These are phyloP conservation scores for Penicillium steckii DNA, from an alignment of 495 filamentous ascomycete species.

Conservation along the genomic window DNA sequence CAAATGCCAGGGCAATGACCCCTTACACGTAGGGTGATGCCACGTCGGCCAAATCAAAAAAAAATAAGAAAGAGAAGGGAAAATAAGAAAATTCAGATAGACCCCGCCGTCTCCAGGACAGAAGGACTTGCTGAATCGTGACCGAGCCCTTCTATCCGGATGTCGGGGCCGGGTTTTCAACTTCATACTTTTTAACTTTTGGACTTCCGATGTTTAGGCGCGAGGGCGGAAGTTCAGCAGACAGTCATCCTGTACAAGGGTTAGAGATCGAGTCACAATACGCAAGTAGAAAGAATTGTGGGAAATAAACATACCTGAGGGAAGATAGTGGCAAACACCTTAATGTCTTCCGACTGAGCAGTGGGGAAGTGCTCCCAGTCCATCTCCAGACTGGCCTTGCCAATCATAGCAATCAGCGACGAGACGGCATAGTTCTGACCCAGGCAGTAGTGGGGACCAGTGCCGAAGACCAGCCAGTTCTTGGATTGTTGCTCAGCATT, in stretches of 20 bases:
- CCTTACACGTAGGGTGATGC: conserved; percentile 5
- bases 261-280: conserved; percentile 14
- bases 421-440: conserved; percentile 91
- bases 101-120: conserved; percentile 44
- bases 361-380: conserved; percentile 91
- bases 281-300: neutral
- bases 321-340: conserved; percentile 98
- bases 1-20: neutral
- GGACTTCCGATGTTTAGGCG: conserved; percentile 21
- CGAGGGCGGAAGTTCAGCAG: conserved; percentile 44
- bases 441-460: conserved; percentile 94
- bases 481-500: conserved; percentile 89
- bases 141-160: conserved; percentile 23
- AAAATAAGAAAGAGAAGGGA: conserved; percentile 14
- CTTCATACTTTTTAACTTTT: conserved; percentile 21
- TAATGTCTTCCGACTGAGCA: conserved; percentile 82
- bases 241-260: conserved; percentile 37
- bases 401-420: conserved; percentile 88
- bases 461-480: conserved; percentile 97
- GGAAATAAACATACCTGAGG: conserved; percentile 67
- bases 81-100: conserved; percentile 10
- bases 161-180: conserved; percentile 19
- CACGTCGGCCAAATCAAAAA: conserved; percentile 11
- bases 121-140: conserved; percentile 22
- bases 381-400: conserved; percentile 86